These are phyloP conservation scores for Clarireedia paspali DNA, from an alignment of 2,329 filamentous ascomycete species.

Conservation along the genomic window DNA sequence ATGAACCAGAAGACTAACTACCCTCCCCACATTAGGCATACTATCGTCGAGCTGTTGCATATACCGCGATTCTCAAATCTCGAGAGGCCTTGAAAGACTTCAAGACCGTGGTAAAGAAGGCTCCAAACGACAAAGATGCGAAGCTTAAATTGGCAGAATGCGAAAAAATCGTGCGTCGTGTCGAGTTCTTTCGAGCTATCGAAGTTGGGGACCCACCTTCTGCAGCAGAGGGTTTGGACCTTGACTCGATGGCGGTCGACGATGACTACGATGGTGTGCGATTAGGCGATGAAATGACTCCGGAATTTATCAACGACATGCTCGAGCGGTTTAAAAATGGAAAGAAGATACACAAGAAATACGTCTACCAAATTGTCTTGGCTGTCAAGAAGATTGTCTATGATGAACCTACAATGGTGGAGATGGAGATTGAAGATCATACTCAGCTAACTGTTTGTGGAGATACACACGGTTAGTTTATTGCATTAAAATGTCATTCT, in stretches of 20 bases:
- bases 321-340: constrained; percentile 90
- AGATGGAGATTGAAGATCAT: constrained; percentile 72
- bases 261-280: constrained; percentile 76
- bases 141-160: constrained; percentile 87
- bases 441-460: constrained; percentile 87
- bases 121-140: constrained; percentile 82
- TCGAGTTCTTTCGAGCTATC: constrained; percentile 91
- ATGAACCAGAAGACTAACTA: background rate
- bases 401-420: constrained; percentile 94
- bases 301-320: constrained; percentile 97
- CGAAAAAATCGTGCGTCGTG: constrained; percentile 85
- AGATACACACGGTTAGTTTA: constrained; percentile 76
- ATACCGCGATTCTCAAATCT: constrained; percentile 83
- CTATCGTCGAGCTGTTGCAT: constrained; percentile 86
- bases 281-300: constrained; percentile 78
- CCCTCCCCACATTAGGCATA: constrained; percentile 56
- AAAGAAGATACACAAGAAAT: constrained; percentile 93
- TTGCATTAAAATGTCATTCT: background rate
- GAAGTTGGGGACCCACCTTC: constrained; percentile 89
- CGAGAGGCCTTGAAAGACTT: constrained; percentile 88
- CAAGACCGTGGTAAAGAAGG: constrained; percentile 80
- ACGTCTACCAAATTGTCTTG: constrained; percentile 92
- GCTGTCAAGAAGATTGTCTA: constrained; percentile 85
- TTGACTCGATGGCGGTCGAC: constrained; percentile 80
- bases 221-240: constrained; percentile 80